phyloP scores from a whole-genome alignment of 164 flowering plant species.

The Annona squamosa region DNA sequence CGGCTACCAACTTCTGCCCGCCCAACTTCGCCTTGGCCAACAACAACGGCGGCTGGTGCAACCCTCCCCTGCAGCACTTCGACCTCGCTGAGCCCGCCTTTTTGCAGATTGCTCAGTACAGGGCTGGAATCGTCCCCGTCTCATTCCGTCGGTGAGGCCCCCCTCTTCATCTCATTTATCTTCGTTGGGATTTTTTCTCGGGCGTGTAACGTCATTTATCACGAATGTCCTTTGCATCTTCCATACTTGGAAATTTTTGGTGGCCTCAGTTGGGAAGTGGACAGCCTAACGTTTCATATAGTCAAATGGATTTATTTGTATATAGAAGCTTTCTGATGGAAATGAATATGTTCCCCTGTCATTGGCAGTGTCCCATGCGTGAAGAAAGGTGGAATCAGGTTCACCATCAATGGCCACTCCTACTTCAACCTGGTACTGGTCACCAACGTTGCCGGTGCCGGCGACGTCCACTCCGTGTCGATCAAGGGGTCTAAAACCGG shows the following conservation, averaged over 20 bases:
- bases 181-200: too few relatives aligned
- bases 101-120: slow-evolving; percentile 35
- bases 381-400: slow-evolving; percentile 47
- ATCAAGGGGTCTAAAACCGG: slow-evolving; percentile 36
- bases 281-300: not conserved
- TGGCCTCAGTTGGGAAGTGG: not conserved
- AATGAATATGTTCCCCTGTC: not conserved
- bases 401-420: slow-evolving; percentile 43
- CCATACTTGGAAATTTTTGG: too few relatives aligned
- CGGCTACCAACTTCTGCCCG: slow-evolving; percentile 46
- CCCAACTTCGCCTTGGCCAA: slow-evolving; percentile 30
- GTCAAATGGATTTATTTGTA: too few relatives aligned
- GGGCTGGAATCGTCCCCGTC: slow-evolving; percentile 42
- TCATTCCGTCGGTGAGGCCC: slow-evolving; percentile 26
- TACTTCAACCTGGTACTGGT: slow-evolving; percentile 44
- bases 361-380: slow-evolving; percentile 36
- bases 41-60: slow-evolving; percentile 50
- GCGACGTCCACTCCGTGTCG: slow-evolving; percentile 34
- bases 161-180: not conserved
- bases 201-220: too few relatives aligned
- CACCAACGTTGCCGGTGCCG: slow-evolving; percentile 44
- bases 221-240: too few relatives aligned
- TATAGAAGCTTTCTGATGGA: not conserved
- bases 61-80: slow-evolving; percentile 42
- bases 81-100: slow-evolving; percentile 45